Evolutionary conservation across 257 asterid genomes (phyloP).

Genomic region (Datura wrightii): DNA sequence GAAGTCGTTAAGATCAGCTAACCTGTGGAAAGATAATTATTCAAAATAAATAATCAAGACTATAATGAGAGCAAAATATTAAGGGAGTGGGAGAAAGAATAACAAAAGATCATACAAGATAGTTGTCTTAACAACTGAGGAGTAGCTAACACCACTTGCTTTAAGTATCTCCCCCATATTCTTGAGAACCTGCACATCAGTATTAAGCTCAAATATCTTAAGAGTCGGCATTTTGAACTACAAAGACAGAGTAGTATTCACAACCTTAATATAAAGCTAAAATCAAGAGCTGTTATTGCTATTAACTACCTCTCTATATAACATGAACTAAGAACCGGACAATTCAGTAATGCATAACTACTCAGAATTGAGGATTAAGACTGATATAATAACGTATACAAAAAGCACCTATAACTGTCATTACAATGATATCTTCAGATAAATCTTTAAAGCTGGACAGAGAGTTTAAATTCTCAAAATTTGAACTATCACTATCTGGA

Average conservation of each 20-base stretch:
- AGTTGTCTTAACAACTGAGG: slow-evolving; percentile 98
- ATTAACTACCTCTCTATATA: background rate
- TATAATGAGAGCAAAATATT: background rate
- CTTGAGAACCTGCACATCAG: slow-evolving; percentile 69
- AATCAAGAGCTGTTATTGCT: background rate
- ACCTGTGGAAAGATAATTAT: slow-evolving; percentile 49
- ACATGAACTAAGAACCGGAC: background rate
- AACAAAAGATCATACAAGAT: slow-evolving; percentile 66
- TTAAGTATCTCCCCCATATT: slow-evolving; percentile 98
- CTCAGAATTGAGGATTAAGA: background rate
- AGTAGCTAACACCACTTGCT: slow-evolving; percentile 86
- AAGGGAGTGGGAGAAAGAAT: slow-evolving; percentile 17
- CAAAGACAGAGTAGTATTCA: background rate
- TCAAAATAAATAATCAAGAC: slow-evolving; percentile 15
- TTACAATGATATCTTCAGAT: background rate
- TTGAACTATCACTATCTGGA: background rate
- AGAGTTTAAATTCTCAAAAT: background rate
- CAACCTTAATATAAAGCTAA: background rate
- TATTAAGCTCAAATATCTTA: background rate
- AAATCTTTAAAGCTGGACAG: background rate
- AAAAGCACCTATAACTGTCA: background rate
- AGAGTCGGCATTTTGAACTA: background rate
- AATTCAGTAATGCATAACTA: background rate
- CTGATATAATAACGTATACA: background rate
- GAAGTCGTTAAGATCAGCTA: slow-evolving; percentile 98